phyloP scores from a whole-genome alignment of 495 filamentous ascomycete species.

The Neurospora africana region DNA sequence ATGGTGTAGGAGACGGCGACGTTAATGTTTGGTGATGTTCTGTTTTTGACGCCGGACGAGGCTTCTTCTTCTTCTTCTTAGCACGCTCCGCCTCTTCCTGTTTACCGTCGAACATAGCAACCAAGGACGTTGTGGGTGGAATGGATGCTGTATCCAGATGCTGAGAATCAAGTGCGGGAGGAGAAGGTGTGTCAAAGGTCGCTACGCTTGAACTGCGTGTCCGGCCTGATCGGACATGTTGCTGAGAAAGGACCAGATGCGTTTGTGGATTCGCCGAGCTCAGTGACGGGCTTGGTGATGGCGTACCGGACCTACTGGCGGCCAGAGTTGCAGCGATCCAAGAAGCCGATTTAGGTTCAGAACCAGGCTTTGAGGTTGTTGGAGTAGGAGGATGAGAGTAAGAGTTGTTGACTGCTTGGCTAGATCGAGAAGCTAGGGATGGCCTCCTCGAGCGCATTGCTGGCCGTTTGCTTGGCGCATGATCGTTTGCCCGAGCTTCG shows the following conservation, averaged over 20 bases:
- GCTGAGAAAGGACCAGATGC: conserved; percentile 5
- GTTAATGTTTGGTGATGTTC: not conserved
- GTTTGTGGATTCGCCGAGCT: conserved; percentile 17
- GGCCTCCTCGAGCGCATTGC: not conserved
- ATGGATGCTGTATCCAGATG: conserved; percentile 43
- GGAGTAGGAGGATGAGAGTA: not conserved
- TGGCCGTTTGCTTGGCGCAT: not conserved
- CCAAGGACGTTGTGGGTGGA: conserved; percentile 44
- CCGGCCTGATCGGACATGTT: conserved; percentile 10
- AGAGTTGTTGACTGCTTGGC: not conserved
- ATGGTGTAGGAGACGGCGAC: conserved; percentile 3
- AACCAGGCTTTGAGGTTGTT: not conserved
- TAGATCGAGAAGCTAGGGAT: not conserved
- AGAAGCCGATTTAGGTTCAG: conserved; percentile 33
- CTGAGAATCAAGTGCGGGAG: conserved; percentile 15
- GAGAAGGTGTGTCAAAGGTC: conserved; percentile 7
- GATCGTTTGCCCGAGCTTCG: not conserved
- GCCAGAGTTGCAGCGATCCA: conserved; percentile 47
- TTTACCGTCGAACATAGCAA: conserved; percentile 49
- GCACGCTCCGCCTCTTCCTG: conserved; percentile 20
- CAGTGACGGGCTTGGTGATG: conserved; percentile 3
- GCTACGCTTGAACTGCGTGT: conserved; percentile 14
- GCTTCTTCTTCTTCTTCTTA: conserved; percentile 26
- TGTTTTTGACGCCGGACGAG: not conserved
- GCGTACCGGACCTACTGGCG: conserved; percentile 39